phyloP scores from a whole-genome alignment of 1,284 basidiomycete species.

The Pseudozyma sp. region DNA sequence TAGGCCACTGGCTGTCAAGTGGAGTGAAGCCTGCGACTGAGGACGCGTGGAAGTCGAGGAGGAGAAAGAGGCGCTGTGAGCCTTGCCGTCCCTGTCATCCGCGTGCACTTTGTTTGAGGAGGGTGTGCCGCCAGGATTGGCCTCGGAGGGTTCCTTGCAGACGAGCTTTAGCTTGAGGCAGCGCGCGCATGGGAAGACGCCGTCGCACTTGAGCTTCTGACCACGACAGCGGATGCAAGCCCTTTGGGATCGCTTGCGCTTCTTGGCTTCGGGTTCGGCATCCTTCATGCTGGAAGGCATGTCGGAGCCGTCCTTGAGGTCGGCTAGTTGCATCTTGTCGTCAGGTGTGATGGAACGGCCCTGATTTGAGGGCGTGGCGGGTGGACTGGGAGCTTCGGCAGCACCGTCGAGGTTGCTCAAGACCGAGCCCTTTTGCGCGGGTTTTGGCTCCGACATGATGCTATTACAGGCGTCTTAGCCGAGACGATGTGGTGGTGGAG shows the following conservation, averaged over 20 bases:
- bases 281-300: conserved; percentile 19
- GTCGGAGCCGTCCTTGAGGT: conserved; percentile 22
- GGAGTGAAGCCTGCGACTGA: conserved; percentile 25
- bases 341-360: conserved; percentile 23
- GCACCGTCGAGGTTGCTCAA: conserved; percentile 40
- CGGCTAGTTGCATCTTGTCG: conserved; percentile 20
- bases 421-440: conserved; percentile 34
- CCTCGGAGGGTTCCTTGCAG: conserved; percentile 47
- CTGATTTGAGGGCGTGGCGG: conserved; percentile 16
- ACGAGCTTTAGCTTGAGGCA: conserved; percentile 50
- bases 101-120: conserved; percentile 27
- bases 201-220: conserved; percentile 53
- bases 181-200: conserved; percentile 46
- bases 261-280: conserved; percentile 40
- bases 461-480: too few species aligned
- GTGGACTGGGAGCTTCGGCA: conserved; percentile 16
- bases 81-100: conserved; percentile 28
- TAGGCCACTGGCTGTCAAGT: conserved; percentile 26
- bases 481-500: too few species aligned
- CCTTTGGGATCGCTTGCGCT: conserved; percentile 50
- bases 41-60: conserved; percentile 21
- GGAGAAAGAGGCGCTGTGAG: conserved; percentile 21
- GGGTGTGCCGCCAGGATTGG: conserved; percentile 17
- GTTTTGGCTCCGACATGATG: conserved; percentile 28
- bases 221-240: conserved; percentile 49